These are phyloP conservation scores for Epipyxis sp. DNA, from an alignment of 108 stramenopile species.

Conservation along the genomic window DNA sequence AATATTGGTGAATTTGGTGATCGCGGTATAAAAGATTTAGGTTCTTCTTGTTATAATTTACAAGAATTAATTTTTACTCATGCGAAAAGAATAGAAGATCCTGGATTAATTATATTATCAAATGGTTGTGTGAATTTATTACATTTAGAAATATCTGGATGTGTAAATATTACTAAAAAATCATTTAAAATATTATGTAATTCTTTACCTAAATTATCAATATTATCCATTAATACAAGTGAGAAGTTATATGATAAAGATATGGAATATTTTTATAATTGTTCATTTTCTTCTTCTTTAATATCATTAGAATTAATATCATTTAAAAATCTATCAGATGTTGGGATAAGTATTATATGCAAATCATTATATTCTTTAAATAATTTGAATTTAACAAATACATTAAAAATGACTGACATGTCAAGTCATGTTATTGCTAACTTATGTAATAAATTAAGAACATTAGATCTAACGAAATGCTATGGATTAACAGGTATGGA, in stretches of 20 bases:
- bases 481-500: neutral
- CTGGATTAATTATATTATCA: conserved; percentile 4
- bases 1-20: conserved; percentile 33
- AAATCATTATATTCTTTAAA: neutral
- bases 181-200: neutral
- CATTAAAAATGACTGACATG: too few species aligned
- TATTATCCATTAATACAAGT: neutral
- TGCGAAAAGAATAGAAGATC: conserved; percentile 10
- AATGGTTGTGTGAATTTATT: neutral
- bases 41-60: neutral
- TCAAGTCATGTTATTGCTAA: too few species aligned
- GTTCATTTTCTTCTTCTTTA: neutral
- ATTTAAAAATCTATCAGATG: neutral
- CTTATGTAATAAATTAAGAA: conserved; percentile 3
- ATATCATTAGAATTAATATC: neutral
- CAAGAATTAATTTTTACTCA: neutral
- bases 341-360: neutral
- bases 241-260: neutral
- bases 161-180: neutral
- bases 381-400: too few species aligned
- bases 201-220: neutral
- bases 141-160: neutral
- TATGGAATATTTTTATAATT: neutral
- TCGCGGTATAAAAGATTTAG: conserved; percentile 26
- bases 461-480: conserved; percentile 8